Base-by-base conservation (phyloP, 2,329 filamentous ascomycete genomes). In the Paraphoma sp. region DNA sequence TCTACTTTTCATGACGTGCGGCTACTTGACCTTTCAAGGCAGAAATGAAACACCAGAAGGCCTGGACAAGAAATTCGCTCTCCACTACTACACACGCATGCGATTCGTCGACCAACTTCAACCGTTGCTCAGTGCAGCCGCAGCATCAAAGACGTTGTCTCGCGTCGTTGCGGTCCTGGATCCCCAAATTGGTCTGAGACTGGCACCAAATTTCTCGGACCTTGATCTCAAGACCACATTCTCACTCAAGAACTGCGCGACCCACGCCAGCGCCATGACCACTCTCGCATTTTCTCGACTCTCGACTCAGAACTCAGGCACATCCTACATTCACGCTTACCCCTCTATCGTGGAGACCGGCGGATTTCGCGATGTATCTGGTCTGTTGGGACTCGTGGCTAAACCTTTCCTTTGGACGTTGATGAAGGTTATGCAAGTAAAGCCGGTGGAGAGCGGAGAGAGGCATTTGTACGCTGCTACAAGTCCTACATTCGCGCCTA, bases 1-100 rank as follows among this genome's bases (percentile, higher is more conserved):
- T 65, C 68, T 86, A 3, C 70, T 87, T 0, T 84, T 86, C 63
- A 77, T 86, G 51, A 84, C 79, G 1, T 79, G 79, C 1, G 84
- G 84, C 3, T 80, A 79, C 64, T 72, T 83, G 60, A 78, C 78
- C 2, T 53, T 80, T 6, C 68, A 69, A 43, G 78, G 78, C n/a
- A 66, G 78, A 6, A 64, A 69, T 10, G 73, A 74, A 44, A 78
- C 75, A 2, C 28, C 44, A 6, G 77, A 79, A 63, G 74, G 74
- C 9, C 60, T 79, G 9, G 71, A 77, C 44, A 61, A 64, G 29
- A 74, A 73, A 50, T 62, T 71, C 58, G 57, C 60, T 5, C 59
- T 68, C 48, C 73, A 65, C 43, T 79, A 66, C 36, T 76, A 79
- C 61, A 62, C 72, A 10, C 76, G 78, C 38, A 69, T 67, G 52